These are phyloP conservation scores for Stagonosporopsis rhizophila DNA, from an alignment of 2,329 filamentous ascomycete species.

Conservation along the genomic window DNA sequence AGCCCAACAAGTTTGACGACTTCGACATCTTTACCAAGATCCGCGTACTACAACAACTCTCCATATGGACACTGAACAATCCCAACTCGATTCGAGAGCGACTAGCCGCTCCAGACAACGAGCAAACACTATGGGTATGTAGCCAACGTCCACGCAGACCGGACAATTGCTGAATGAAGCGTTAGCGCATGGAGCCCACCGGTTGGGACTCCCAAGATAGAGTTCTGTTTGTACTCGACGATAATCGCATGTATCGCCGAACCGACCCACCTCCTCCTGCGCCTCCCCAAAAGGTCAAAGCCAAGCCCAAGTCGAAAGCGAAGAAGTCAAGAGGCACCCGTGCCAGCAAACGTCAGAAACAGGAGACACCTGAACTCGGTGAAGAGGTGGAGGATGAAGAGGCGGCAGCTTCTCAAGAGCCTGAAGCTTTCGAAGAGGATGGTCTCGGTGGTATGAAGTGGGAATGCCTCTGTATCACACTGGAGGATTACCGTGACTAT, in stretches of 20 bases:
- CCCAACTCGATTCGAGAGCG: constrained; percentile 85
- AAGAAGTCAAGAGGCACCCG: constrained; percentile 65
- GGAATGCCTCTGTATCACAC: constrained; percentile 87
- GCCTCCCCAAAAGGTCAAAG: constrained; percentile 61
- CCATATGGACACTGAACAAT: constrained; percentile 86
- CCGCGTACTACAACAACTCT: constrained; percentile 83
- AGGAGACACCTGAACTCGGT: constrained; percentile 56
- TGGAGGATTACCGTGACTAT: constrained; percentile 78
- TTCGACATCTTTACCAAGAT: constrained; percentile 87
- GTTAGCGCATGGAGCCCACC: constrained; percentile 73
- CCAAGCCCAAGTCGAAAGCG: constrained; percentile 59
- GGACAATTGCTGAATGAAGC: constrained; percentile 26
- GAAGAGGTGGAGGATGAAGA: constrained; percentile 50
- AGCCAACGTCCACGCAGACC: neutral
- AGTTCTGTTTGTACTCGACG: constrained; percentile 88
- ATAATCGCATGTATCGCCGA: constrained; percentile 88
- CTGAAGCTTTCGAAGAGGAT: constrained; percentile 57
- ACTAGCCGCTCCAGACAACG: constrained; percentile 82
- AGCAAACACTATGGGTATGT: constrained; percentile 84
- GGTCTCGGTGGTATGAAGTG: constrained; percentile 80
- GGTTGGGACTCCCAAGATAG: constrained; percentile 91
- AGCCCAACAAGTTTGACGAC: constrained; percentile 75
- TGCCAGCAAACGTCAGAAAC: constrained; percentile 74
- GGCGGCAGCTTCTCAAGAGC: constrained; percentile 41
- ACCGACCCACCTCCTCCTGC: constrained; percentile 74